phyloP scores from a whole-genome alignment of 306 rosid genomes.

The Boehmeria nivea region DNA sequence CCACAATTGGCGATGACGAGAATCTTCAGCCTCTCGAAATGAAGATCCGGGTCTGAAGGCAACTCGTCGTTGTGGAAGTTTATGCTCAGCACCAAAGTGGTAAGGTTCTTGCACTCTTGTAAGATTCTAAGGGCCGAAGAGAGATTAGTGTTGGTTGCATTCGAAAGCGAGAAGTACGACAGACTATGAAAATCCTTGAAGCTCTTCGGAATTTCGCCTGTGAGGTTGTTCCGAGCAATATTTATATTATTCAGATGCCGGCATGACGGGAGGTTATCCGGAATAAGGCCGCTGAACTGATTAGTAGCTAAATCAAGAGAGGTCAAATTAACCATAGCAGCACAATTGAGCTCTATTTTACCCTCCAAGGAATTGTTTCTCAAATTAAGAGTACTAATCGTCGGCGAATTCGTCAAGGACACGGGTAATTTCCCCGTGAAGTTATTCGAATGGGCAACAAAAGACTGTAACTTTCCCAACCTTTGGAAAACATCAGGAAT shows the following conservation, averaged over 20 bases:
- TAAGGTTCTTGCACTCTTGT: constrained; percentile 40
- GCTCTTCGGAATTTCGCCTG: constrained; percentile 41
- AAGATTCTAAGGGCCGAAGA: constrained; percentile 31
- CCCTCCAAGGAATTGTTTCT: constrained; percentile 46
- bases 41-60: constrained; percentile 26
- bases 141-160: constrained; percentile 29
- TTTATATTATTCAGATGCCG: constrained; percentile 30
- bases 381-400: constrained; percentile 28
- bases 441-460: constrained; percentile 37
- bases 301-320: constrained; percentile 48
- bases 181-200: constrained; percentile 33
- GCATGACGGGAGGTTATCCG: constrained; percentile 39
- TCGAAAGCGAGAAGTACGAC: constrained; percentile 40
- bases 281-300: constrained; percentile 34
- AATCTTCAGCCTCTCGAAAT: constrained; percentile 34
- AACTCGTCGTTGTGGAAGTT: constrained; percentile 41
- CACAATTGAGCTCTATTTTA: constrained; percentile 27
- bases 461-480: constrained; percentile 8
- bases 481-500: constrained; percentile 36
- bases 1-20: constrained; percentile 41
- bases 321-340: constrained; percentile 32
- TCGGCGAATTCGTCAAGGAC: constrained; percentile 32
- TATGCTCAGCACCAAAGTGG: constrained; percentile 42
- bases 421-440: constrained; percentile 29
- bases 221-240: constrained; percentile 37